phyloP scores from a whole-genome alignment of 345 rosid genomes.

The Raphanus sativus region DNA sequence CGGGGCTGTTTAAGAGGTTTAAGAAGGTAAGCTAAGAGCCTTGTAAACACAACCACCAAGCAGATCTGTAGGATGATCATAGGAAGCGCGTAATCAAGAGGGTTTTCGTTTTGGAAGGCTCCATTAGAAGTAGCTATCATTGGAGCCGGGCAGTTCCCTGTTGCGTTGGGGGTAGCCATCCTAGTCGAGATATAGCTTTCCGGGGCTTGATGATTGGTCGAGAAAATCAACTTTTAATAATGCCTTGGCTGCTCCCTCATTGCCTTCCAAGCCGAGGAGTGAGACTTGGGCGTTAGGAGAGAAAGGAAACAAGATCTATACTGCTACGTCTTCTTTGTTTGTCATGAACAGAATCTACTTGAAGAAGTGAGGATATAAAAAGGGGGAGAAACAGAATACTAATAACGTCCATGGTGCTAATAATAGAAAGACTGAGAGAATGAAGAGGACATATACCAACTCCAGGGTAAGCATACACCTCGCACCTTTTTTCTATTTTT shows the following conservation, averaged over 20 bases:
- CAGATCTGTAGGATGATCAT: constrained; percentile 68
- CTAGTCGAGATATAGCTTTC: neutral
- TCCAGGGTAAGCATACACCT: constrained; percentile 37
- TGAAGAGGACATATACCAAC: constrained; percentile 35
- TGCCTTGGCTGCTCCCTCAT: constrained; percentile 22
- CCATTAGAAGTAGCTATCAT: constrained; percentile 85
- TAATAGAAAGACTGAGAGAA: constrained; percentile 23
- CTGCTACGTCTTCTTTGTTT: neutral
- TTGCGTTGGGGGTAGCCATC: constrained; percentile 29
- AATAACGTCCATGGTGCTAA: constrained; percentile 26
- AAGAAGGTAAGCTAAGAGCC: constrained; percentile 55
- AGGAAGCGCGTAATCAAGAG: constrained; percentile 76
- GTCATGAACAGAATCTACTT: constrained; percentile 20
- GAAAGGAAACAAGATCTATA: constrained; percentile 17
- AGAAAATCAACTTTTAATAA: constrained; percentile 27
- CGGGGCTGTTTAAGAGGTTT: constrained; percentile 72
- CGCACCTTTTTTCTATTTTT: constrained; percentile 20
- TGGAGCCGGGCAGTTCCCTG: constrained; percentile 42
- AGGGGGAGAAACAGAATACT: constrained; percentile 21
- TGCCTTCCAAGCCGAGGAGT: neutral
- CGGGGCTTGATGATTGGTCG: neutral
- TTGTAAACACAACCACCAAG: constrained; percentile 59
- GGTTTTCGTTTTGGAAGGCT: constrained; percentile 67
- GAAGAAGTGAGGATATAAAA: constrained; percentile 24
- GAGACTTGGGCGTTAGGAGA: neutral